Evolutionary conservation across 176 grass and related monocot species (phyloP).

Genomic region (Oryza glumipatula): DNA sequence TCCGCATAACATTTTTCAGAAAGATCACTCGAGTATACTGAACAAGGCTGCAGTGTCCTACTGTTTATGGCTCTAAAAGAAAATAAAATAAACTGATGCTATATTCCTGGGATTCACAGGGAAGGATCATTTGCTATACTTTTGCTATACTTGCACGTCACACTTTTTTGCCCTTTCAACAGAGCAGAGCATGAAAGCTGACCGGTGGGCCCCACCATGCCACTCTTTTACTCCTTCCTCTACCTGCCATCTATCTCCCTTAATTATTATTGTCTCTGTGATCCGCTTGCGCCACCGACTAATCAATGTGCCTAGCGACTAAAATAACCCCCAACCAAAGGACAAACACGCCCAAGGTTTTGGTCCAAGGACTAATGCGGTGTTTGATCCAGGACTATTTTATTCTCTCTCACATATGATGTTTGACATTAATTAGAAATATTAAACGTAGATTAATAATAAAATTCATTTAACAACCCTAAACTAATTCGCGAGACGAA

Average conservation of each 20-base stretch:
- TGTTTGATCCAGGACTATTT: too few species aligned
- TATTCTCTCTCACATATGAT: too few species aligned
- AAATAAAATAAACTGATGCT: too few species aligned
- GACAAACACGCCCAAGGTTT: conserved; percentile 27
- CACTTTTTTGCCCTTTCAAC: background rate
- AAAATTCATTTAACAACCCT: too few species aligned
- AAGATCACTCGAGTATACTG: too few species aligned
- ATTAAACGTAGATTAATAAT: too few species aligned
- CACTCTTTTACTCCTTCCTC: background rate
- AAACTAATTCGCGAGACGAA: too few species aligned
- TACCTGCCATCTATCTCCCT: background rate
- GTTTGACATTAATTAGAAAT: too few species aligned
- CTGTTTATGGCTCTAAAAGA: too few species aligned
- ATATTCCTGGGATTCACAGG: background rate
- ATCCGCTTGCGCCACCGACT: background rate
- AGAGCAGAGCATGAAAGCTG: background rate
- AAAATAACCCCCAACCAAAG: conserved; percentile 26
- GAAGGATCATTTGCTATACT: background rate
- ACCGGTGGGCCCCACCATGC: background rate
- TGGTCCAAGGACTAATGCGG: background rate
- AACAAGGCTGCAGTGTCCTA: too few species aligned
- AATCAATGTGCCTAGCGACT: background rate
- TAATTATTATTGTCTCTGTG: background rate
- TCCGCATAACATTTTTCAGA: too few species aligned
- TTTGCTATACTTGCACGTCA: background rate